phyloP scores from a whole-genome alignment of 2,329 filamentous ascomycete genomes.

The Colletotrichum acutatum region DNA sequence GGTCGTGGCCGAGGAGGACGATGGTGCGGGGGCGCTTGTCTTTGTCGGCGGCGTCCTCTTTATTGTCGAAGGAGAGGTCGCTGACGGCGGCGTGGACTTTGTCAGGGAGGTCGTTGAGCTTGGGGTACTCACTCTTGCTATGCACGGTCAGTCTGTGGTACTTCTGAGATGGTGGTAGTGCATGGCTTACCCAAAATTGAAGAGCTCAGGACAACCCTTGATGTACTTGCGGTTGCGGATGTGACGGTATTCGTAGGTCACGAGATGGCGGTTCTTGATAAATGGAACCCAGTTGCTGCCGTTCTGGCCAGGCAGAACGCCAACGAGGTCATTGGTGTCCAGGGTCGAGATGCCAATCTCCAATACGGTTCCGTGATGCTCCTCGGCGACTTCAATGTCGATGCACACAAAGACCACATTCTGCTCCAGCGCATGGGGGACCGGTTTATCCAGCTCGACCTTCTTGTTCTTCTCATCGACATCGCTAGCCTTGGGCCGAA shows the following conservation, averaged over 20 bases:
- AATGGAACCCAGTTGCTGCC: constrained; percentile 74
- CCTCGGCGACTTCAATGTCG: constrained; percentile 86
- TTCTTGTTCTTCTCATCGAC: constrained; percentile 9
- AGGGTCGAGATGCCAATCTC: constrained; percentile 88
- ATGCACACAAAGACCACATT: constrained; percentile 75
- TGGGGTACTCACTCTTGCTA: constrained; percentile 56
- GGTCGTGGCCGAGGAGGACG: constrained; percentile 79
- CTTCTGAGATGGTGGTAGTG: background rate
- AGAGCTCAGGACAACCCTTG: constrained; percentile 76
- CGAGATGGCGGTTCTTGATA: constrained; percentile 80
- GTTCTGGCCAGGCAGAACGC: constrained; percentile 66
- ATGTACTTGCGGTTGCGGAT: constrained; percentile 77
- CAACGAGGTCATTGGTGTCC: constrained; percentile 71
- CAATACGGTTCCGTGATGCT: constrained; percentile 73
- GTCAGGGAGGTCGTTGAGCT: constrained; percentile 44
- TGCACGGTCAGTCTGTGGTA: constrained; percentile 4
- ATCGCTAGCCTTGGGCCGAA: constrained; percentile 16
- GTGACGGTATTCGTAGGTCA: constrained; percentile 75
- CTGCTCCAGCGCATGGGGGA: constrained; percentile 9
- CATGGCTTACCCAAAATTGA: constrained; percentile 76
- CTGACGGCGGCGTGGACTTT: constrained; percentile 52
- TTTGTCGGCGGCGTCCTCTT: background rate
- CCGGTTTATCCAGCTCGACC: constrained; percentile 4
- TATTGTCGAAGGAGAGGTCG: constrained; percentile 27
- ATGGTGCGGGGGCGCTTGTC: constrained; percentile 56